A percentile compares a stretch with the other conserved stretches of the same genome.
phyloP scores from a whole-genome alignment of 116 monocot genomes.

The Phalaenopsis hybrid region DNA sequence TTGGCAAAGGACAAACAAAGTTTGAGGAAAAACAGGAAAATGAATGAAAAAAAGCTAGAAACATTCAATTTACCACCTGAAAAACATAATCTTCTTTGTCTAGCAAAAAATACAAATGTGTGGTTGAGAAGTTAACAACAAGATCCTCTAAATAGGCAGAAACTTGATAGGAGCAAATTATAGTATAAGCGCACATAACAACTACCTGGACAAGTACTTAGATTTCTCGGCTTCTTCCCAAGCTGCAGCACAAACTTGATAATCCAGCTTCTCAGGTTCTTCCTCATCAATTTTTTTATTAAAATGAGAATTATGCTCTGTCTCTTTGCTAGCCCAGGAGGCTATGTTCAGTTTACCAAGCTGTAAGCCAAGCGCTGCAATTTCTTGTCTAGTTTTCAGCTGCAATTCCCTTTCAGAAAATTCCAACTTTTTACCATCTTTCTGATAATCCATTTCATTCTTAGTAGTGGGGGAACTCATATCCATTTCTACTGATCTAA shows the following conservation, averaged over 20 bases:
- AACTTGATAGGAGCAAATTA: background rate
- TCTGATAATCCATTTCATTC: conserved; percentile 9
- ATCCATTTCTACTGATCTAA: conserved; percentile 23
- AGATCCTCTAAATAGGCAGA: background rate
- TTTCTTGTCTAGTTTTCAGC: conserved; percentile 66
- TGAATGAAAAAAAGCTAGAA: too few relatives aligned
- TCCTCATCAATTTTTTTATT: conserved; percentile 12
- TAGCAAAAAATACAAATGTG: background rate
- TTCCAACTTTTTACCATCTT: conserved; percentile 10
- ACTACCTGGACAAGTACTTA: conserved; percentile 57
- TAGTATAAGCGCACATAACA: background rate
- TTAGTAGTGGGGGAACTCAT: conserved; percentile 13
- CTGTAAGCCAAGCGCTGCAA: conserved; percentile 69
- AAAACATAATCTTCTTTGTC: too few relatives aligned
- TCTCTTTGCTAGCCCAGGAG: conserved; percentile 74
- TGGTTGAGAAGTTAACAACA: background rate
- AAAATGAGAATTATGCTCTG: conserved; percentile 7
- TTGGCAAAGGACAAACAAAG: too few relatives aligned
- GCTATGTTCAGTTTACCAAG: conserved; percentile 89
- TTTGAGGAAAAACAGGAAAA: too few relatives aligned
- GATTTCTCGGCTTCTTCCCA: conserved; percentile 82
- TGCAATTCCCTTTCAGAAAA: conserved; percentile 60
- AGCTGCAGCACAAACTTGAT: conserved; percentile 45
- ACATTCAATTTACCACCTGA: too few relatives aligned
- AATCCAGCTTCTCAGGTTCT: conserved; percentile 26